These are phyloP conservation scores for Pseudotulostoma volvatum DNA, from an alignment of 495 filamentous ascomycete species.

Conservation along the genomic window DNA sequence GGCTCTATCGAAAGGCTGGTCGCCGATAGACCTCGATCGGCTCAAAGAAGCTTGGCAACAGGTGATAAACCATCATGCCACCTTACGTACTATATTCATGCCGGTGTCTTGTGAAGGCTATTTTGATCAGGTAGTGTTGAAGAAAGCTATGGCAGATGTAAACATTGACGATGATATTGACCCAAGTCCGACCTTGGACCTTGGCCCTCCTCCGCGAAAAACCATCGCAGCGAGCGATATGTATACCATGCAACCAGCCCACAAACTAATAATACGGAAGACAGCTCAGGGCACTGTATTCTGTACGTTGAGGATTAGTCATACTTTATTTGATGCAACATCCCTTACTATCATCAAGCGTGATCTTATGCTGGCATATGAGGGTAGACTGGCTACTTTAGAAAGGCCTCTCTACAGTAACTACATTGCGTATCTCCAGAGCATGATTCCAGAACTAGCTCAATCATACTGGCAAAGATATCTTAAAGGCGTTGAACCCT, in stretches of 20 bases:
- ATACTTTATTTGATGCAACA: slow-evolving; percentile 21
- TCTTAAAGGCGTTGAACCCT: slow-evolving; percentile 23
- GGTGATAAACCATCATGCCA: slow-evolving; percentile 17
- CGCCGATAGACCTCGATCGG: slow-evolving; percentile 2
- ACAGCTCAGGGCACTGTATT: slow-evolving; percentile 12
- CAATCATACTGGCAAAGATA: slow-evolving; percentile 4
- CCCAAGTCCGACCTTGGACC: background rate
- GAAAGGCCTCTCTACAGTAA: too few species aligned
- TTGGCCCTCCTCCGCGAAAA: background rate
- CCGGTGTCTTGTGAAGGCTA: slow-evolving; percentile 9
- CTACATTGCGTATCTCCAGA: slow-evolving; percentile 4
- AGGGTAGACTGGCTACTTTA: too few species aligned
- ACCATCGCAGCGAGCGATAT: too few species aligned
- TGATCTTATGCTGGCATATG: too few species aligned
- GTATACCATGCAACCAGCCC: too few species aligned
- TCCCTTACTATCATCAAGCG: slow-evolving; percentile 14
- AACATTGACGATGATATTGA: background rate
- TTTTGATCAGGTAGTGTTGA: slow-evolving; percentile 6
- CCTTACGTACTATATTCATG: slow-evolving; percentile 22
- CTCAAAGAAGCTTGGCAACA: slow-evolving; percentile 20
- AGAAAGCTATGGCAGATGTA: background rate
- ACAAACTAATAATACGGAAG: slow-evolving; percentile 20
- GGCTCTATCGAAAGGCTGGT: slow-evolving; percentile 4
- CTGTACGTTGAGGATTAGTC: slow-evolving; percentile 29
- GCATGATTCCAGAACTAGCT: background rate